Evolutionary conservation across 2,329 filamentous ascomycete species (phyloP).

Genomic region (Colletotrichum noveboracense): DNA sequence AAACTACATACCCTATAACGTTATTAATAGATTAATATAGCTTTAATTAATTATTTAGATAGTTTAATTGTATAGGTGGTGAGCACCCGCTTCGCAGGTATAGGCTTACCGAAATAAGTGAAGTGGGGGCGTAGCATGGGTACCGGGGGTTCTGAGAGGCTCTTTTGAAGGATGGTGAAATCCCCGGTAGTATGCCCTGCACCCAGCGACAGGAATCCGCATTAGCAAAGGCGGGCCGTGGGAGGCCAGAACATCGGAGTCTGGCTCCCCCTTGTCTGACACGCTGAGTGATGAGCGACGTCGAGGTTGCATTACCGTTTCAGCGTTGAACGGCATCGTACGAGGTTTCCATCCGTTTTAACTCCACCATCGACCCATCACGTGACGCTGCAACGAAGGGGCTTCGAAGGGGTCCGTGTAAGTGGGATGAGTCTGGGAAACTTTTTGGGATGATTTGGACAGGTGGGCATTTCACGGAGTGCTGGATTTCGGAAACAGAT

Average conservation of each 20-base stretch:
- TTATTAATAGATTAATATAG: too few relatives aligned
- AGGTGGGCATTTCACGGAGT: neutral
- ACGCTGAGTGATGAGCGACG: neutral
- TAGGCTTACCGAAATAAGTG: too few relatives aligned
- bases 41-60: too few relatives aligned
- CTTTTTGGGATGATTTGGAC: neutral
- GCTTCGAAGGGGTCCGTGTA: slow-evolving; percentile 1
- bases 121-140: too few relatives aligned
- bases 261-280: neutral
- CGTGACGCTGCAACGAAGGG: neutral
- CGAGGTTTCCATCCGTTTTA: slow-evolving; percentile 6
- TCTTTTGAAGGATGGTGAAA: neutral
- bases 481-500: neutral
- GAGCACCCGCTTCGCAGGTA: too few relatives aligned
- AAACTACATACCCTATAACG: too few relatives aligned
- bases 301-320: slow-evolving; percentile 19
- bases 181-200: neutral
- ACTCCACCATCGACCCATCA: slow-evolving; percentile 16
- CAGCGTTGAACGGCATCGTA: slow-evolving; percentile 19
- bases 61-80: too few relatives aligned
- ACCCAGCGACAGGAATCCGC: neutral
- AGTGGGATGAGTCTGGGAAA: neutral
- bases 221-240: neutral
- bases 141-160: neutral
- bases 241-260: neutral